Base-by-base conservation (phyloP, 2,329 filamentous ascomycete species). In the Fusarium robinianum region DNA sequence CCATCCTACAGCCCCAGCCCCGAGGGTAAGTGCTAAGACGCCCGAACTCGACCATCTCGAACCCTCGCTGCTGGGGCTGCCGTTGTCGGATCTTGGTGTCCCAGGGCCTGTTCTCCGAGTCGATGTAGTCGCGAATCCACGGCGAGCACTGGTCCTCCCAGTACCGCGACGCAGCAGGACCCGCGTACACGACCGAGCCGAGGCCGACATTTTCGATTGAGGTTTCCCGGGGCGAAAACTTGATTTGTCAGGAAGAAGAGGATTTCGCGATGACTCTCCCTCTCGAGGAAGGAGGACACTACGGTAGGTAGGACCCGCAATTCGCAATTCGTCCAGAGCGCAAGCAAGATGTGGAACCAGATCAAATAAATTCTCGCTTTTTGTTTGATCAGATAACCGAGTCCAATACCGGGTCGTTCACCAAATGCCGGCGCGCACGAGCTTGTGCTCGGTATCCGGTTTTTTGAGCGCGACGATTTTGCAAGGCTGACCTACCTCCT, bases 1-100 rank as follows among this genome's bases (percentile, higher is more conserved):
- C 72, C 72, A 76, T 15, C 72, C 73, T 29, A 67, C 38, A 34
- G 68, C 49, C 9, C 70, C 70, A 11, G 73, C 67, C 2, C 61
- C 67, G 5, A 61, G 57, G n/a, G 71, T 71, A 17, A 73, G 58
- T 11, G 63, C 67, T 18, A 71, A 53, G 4, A 73, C 68, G 3
- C 62, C 64, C 16, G 62, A 55, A 5, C 67, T 52, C 6, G 62
- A 60, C 63, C 62, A 66, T 32, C 53, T 52, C 29, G 44, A 46
- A 8, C 46, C 17, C 23, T 47, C n/a, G n/a, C n/a, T 33, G 14
- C 24, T 35, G 7, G 49, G 22, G 16, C 12, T 40, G n/a, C 41
- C 32, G 25, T 38, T 38, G 23, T 36, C 30, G 30, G 34, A 22
- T 9, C 15, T 41, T n/a, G 38, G 39, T 29, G 33, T 34, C 26